Base-by-base conservation (phyloP, 768 basidiomycete species). In the Sistotremastrum suecicum region DNA sequence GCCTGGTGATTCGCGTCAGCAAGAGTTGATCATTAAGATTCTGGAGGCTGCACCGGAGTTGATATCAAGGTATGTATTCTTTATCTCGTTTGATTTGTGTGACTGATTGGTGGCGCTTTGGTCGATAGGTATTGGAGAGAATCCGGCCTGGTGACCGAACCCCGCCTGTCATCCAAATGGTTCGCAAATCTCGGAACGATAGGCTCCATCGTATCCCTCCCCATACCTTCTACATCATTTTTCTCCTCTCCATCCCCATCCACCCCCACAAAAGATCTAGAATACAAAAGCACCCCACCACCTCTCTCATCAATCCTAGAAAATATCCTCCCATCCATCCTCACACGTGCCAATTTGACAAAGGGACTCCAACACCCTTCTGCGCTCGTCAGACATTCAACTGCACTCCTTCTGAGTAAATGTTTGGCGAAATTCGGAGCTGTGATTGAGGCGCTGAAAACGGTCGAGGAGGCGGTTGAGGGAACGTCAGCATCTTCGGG, bases 81-180 rank as follows among this genome's bases (percentile, higher is more conserved):
- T 46, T 37, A 36, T 20, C 30, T 4, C 29, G 41, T 8, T 0
- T 41, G 8, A n/a, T 5, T 39, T 47, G 9, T 32, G 11, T 32
- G 38, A 30, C 37, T 11, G 20, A 41, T 45, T 53, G 28, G 46
- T 7, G 44, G 49, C 43, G 62, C 46, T 50, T 41, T 6, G 32
- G n/a, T 20, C 34, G 32, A 29, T 51, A 86, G 83, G 10, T 89
- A 81, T 54, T 88, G 85, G 83, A 58, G 77, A 9, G 69, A 69
- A 1, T 76, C 74, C 3, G 70, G 71, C 2, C 62, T 88, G 34
- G 83, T 85, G 0, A 68, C 92, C 4, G 89, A 94, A 54, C 88
- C 90, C 0, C 78, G 89, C 3, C 71, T 91, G 4, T 85, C 86
- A 0, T 84, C 84, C 0, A 83, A 81, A 56, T 98, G 94, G 91